phyloP scores from a whole-genome alignment of 163 green algal genomes.

The Scenedesmus sp. region DNA sequence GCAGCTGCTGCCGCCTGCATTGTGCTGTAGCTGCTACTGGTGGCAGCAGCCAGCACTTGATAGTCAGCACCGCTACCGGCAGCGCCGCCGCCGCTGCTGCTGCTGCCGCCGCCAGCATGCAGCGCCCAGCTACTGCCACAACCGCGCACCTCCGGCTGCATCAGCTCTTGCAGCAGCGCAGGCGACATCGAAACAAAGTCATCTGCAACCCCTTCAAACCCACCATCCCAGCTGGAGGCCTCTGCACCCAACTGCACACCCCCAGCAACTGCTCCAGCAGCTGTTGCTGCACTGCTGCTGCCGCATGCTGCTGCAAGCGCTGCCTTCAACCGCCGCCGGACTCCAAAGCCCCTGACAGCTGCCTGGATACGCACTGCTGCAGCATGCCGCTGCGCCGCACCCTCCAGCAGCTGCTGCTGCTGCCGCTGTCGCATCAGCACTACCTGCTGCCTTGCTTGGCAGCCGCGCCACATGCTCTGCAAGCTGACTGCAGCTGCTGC shows the following conservation, averaged over 20 bases:
- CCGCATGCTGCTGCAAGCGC: conserved; percentile 31
- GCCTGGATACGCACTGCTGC: conserved; percentile 22
- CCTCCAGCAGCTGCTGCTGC: conserved; percentile 6
- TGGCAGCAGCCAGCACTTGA: background rate
- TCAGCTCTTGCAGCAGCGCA: background rate
- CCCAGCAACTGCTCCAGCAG: background rate
- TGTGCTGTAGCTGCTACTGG: background rate
- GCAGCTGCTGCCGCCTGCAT: background rate
- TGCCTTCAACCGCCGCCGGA: conserved; percentile 15
- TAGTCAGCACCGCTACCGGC: background rate
- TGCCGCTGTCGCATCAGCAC: background rate
- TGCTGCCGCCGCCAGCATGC: conserved; percentile 15
- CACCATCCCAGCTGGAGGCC: background rate
- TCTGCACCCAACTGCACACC: background rate
- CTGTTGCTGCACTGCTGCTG: background rate
- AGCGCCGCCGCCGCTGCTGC: background rate
- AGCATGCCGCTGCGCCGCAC: background rate
- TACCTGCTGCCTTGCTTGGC: background rate
- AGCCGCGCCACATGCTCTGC: conserved; percentile 9
- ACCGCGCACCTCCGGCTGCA: background rate
- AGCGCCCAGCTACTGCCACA: background rate
- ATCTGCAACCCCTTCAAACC: background rate
- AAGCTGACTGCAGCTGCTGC: background rate
- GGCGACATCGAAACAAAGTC: conserved; percentile 4
- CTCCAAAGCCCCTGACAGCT: background rate